These are phyloP conservation scores for Lactarius indigo DNA, from an alignment of 768 basidiomycete genomes.

Conservation along the genomic window DNA sequence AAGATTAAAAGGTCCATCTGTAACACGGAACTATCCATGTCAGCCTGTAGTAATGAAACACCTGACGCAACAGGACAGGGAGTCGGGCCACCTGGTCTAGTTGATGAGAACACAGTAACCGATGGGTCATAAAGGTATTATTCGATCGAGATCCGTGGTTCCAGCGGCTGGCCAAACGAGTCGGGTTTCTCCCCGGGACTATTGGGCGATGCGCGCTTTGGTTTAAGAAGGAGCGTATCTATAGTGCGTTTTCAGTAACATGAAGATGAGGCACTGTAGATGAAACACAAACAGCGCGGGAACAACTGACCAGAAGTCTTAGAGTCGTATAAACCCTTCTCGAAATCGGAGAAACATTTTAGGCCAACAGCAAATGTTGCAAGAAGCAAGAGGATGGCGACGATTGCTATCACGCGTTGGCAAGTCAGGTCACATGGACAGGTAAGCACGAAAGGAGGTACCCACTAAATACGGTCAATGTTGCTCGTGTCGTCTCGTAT, in stretches of 20 bases:
- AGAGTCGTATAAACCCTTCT: constrained; percentile 68
- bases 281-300: constrained; percentile 20
- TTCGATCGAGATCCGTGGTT: constrained; percentile 75
- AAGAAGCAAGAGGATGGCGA: constrained; percentile 71
- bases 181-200: constrained; percentile 42
- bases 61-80: neutral
- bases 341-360: constrained; percentile 79
- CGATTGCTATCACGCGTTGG: constrained; percentile 49
- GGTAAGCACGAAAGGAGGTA: constrained; percentile 18
- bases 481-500: constrained; percentile 73
- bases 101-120: neutral
- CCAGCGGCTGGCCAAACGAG: constrained; percentile 52
- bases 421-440: constrained; percentile 1
- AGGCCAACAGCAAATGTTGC: constrained; percentile 73
- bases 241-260: constrained; percentile 3
- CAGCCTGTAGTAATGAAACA: neutral
- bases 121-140: constrained; percentile 30
- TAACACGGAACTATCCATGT: neutral
- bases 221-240: constrained; percentile 21
- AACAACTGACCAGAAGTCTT: constrained; percentile 70
- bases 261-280: neutral
- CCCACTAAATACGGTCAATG: constrained; percentile 79
- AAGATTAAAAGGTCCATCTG: neutral
- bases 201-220: constrained; percentile 21
- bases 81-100: neutral